phyloP scores from a whole-genome alignment of 1,284 basidiomycete genomes.

The Thelephora terrestris region DNA sequence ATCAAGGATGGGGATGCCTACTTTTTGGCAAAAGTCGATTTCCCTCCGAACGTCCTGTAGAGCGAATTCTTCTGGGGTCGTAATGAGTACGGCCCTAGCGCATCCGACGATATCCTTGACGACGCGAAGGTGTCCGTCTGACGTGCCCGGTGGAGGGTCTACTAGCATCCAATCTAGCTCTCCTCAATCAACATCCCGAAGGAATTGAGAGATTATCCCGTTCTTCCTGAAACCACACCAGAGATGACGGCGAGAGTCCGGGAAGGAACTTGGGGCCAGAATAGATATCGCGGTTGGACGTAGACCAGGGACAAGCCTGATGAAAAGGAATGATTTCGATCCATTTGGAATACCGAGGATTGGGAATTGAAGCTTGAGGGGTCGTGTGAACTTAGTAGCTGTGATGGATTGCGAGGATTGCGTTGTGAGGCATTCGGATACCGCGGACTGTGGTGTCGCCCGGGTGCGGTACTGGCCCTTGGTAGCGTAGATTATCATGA shows the following conservation, averaged over 20 bases:
- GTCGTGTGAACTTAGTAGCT: not conserved
- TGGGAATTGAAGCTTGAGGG: slow-evolving; percentile 84
- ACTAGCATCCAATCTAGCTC: slow-evolving; percentile 94
- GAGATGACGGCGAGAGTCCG: slow-evolving; percentile 87
- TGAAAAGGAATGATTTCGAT: slow-evolving; percentile 85
- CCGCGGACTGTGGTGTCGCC: too few relatives aligned
- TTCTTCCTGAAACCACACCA: slow-evolving; percentile 99
- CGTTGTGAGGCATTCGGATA: too few relatives aligned
- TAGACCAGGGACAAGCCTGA: slow-evolving; percentile 98
- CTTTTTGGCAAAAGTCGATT: slow-evolving; percentile 95
- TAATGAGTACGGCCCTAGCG: slow-evolving; percentile 95
- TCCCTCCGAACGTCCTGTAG: slow-evolving; percentile 96
- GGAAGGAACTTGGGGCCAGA: slow-evolving; percentile 92
- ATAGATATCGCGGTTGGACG: slow-evolving; percentile 98
- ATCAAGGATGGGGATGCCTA: slow-evolving; percentile 85
- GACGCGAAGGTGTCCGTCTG: slow-evolving; percentile 87
- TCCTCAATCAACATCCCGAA: slow-evolving; percentile 99
- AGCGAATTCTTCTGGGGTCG: slow-evolving; percentile 97
- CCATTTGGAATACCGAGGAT: slow-evolving; percentile 88
- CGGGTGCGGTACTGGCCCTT: too few relatives aligned
- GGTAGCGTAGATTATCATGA: too few relatives aligned
- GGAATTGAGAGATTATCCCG: slow-evolving; percentile 95
- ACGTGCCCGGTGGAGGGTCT: slow-evolving; percentile 97
- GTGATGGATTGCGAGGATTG: too few relatives aligned
- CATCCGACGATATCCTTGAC: slow-evolving; percentile 85